Base-by-base conservation (phyloP, 2,329 filamentous ascomycete genomes). In the Hypomyces rosellus region DNA sequence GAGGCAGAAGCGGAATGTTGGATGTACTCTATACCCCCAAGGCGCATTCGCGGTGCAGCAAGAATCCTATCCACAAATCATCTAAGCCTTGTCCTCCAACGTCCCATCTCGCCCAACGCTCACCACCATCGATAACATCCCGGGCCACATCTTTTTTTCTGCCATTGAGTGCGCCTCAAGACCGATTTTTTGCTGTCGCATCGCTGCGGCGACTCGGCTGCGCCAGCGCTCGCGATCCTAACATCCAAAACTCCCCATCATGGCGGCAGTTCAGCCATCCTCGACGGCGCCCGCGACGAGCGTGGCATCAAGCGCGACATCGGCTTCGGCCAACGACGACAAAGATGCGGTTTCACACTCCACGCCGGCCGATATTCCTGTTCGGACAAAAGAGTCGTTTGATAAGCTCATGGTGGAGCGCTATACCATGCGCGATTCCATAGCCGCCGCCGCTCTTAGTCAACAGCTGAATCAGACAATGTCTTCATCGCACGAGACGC, bases 401-500 rank as follows among this genome's bases (percentile, higher is more conserved):
- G 72, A 76, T 55, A 72, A 69, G 56, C 63, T 81, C 53, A 66
- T 79, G 61, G 71, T 82, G 50, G 74, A 80, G 61, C 75, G 75
- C 48, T 80, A 73, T 61, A 72, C 76, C 56, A 72, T 70, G 50
- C 76, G 74, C 60, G 80, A 82, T 61, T 70, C 73, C 61, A 66
- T 81, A 55, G 76, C 78, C 54, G 72, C 75, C 14, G 75, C 76
- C 9, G 75, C 75, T 51, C 67, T 82, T 43, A 70, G 70, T 48
- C 69, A 76, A 46, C 71, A 74, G 49, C 74, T 78, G 41, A 74
- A 77, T 47, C 73, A 76, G 34, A 76, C 75, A 48, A 77, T 80
- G 55, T 74, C 77, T 45, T 69, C 84, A 50, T 77, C 84, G 56
- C 76, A 77, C 57, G 74, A 81, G 57, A 86, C 84, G 69, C 80